Evolutionary conservation across 2,329 filamentous ascomycete genomes (phyloP).

Genomic region (Elsinoe arachidis): DNA sequence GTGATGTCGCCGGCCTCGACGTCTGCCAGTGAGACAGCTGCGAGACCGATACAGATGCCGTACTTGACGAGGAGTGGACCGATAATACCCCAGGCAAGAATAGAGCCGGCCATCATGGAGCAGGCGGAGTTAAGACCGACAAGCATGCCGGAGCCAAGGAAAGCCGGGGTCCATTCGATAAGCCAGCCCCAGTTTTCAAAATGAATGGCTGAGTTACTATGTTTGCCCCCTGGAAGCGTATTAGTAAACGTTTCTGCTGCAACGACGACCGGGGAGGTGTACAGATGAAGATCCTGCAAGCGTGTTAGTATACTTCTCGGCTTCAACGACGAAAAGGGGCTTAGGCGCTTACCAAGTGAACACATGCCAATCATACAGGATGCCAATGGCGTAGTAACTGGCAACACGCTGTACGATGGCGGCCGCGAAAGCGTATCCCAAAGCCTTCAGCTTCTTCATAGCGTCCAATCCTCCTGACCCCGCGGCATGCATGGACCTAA

Average conservation of each 20-base stretch:
- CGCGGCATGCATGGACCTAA: conserved; percentile 54
- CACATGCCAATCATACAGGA: conserved; percentile 42
- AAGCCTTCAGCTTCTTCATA: conserved; percentile 48
- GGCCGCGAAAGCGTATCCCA: conserved; percentile 42
- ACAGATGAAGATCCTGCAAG: too few species aligned
- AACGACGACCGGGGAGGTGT: too few species aligned
- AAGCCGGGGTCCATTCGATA: conserved; percentile 51
- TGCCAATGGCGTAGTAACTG: conserved; percentile 51
- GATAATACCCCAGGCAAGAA: conserved; percentile 50
- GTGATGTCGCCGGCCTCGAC: conserved; percentile 6
- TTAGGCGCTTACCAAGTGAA: conserved; percentile 27
- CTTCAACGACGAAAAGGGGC: too few species aligned
- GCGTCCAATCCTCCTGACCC: conserved; percentile 45
- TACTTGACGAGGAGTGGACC: conserved; percentile 49
- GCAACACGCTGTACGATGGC: conserved; percentile 48
- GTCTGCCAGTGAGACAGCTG: not conserved
- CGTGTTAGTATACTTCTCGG: too few species aligned
- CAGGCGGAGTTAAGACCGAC: conserved; percentile 51
- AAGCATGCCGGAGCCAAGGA: conserved; percentile 52
- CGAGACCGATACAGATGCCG: conserved; percentile 23
- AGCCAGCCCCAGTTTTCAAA: conserved; percentile 56
- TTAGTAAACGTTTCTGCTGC: too few species aligned
- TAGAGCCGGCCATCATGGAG: conserved; percentile 49
- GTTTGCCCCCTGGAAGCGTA: conserved; percentile 28
- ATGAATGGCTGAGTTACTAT: conserved; percentile 41